A percentile compares a stretch with the other conserved stretches of the same genome.
Conservation (phyloP, 2,329 filamentous ascomycete genomes). For the Exophiala spinifera region DNA sequence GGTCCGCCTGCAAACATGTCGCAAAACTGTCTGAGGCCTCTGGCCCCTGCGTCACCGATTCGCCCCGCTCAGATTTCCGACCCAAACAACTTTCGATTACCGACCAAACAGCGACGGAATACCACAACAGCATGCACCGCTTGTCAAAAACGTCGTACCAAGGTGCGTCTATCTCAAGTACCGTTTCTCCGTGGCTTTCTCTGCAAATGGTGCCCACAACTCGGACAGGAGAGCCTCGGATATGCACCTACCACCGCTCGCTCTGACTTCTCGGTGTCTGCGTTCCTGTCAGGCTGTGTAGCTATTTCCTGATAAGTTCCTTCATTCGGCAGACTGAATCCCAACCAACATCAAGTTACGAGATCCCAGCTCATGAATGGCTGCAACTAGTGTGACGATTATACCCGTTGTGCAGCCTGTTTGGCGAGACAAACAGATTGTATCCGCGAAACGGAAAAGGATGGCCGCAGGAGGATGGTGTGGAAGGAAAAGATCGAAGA, state of each 20-base stretch:
- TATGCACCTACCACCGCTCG: background rate
- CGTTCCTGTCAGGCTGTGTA: background rate
- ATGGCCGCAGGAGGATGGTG: conserved; percentile 9
- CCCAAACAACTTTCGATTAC: background rate
- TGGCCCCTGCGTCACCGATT: background rate
- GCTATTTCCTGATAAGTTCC: background rate
- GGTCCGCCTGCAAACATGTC: background rate
- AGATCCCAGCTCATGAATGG: background rate
- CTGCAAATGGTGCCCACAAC: background rate
- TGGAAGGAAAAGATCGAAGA: conserved; percentile 15
- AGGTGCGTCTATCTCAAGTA: background rate
- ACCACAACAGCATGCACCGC: conserved; percentile 8
- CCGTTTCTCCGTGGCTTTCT: background rate
- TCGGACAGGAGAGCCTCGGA: background rate
- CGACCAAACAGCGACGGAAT: conserved; percentile 1
- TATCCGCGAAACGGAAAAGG: conserved; percentile 6
- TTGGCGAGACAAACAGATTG: conserved; percentile 6
- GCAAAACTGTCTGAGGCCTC: background rate
- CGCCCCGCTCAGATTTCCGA: background rate
- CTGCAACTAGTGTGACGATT: conserved; percentile 14
- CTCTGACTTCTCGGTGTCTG: background rate
- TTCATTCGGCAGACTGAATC: background rate
- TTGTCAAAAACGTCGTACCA: conserved; percentile 9
- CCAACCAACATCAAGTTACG: background rate
- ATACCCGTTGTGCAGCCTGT: conserved; percentile 15